Base-by-base conservation (phyloP, 768 basidiomycete genomes). In the Neoboletus brunneissimus region DNA sequence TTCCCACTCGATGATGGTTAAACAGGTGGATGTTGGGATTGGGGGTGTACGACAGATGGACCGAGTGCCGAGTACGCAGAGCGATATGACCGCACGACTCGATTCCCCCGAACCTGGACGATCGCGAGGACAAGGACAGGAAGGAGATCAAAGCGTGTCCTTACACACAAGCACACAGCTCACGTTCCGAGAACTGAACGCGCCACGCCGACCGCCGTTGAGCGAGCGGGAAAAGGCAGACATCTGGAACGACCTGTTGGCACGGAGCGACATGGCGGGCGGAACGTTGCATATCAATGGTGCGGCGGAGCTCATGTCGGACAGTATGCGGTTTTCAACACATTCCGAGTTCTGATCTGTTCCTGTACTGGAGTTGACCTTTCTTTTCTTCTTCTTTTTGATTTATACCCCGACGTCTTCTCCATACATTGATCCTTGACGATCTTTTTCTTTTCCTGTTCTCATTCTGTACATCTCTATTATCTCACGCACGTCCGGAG, bases 221-320 rank as follows among this genome's bases (percentile, higher is more conserved):
- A 82, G 82, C 25, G 86, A 89, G 66, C 72, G 81, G 63, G 87
- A 91, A 73, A 91, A 91, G 74, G 78, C 79, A 8, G 81, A 79
- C 13, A 81, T 81, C 63, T 91, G 88, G 88, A 80, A 87, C 53
- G 84, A 85, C 57, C 63, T 91, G 53, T 70, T 90, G 57, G 79
- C 81, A 66, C 76, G 80, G 61, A 89, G 88, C 63, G 86, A 78
- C 41, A 70, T 72, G 49, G 89, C 89, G 1, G 89, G 89, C 1
- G 89, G 89, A 43, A 91, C 89, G 51, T 66, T 91, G 53, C 86
- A 84, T 61, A 65, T 90, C 7, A 54, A 62, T 11, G 74, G 76
- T 9, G 46, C 54, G 22, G 56, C 29, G 6, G 75, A 72, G 20
- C 70, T 82, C 51, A 64, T 79, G 63, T 79, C 80, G 52, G 80